These are phyloP conservation scores for Hypomontagnella submonticulosa DNA, from an alignment of 495 filamentous ascomycete genomes.

Conservation along the genomic window DNA sequence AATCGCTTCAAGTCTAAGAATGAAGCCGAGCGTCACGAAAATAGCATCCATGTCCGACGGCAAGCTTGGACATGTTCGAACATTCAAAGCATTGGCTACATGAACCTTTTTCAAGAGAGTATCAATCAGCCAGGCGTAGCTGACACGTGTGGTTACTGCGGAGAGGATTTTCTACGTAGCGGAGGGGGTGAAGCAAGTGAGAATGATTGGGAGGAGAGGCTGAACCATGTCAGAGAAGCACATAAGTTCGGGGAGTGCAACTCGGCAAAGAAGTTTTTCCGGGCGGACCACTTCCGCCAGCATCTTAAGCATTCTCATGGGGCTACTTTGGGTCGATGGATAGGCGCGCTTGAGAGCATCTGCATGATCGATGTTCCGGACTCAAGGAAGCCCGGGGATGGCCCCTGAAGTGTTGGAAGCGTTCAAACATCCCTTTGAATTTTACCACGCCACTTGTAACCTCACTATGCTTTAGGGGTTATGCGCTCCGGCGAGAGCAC, in stretches of 20 bases:
- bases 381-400: background rate
- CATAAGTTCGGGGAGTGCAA: slow-evolving; percentile 91
- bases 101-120: slow-evolving; percentile 76
- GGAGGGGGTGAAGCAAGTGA: slow-evolving; percentile 63
- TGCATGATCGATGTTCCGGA: slow-evolving; percentile 73
- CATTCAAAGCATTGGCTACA: slow-evolving; percentile 53
- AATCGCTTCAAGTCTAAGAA: slow-evolving; percentile 93
- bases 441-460: background rate
- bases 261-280: slow-evolving; percentile 85
- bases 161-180: slow-evolving; percentile 77
- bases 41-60: slow-evolving; percentile 84
- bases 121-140: slow-evolving; percentile 51
- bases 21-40: slow-evolving; percentile 88
- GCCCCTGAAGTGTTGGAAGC: background rate
- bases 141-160: slow-evolving; percentile 88
- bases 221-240: slow-evolving; percentile 74
- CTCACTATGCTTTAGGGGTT: background rate
- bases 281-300: slow-evolving; percentile 90
- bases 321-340: slow-evolving; percentile 80
- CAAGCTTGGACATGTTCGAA: slow-evolving; percentile 86
- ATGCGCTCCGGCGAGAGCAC: too few relatives aligned
- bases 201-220: slow-evolving; percentile 41
- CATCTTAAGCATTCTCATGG: slow-evolving; percentile 84
- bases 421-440: background rate
- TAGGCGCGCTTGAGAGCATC: slow-evolving; percentile 79